Evolutionary conservation across 2,329 filamentous ascomycete genomes (phyloP).

Genomic region (Hypomyces perniciosus): DNA sequence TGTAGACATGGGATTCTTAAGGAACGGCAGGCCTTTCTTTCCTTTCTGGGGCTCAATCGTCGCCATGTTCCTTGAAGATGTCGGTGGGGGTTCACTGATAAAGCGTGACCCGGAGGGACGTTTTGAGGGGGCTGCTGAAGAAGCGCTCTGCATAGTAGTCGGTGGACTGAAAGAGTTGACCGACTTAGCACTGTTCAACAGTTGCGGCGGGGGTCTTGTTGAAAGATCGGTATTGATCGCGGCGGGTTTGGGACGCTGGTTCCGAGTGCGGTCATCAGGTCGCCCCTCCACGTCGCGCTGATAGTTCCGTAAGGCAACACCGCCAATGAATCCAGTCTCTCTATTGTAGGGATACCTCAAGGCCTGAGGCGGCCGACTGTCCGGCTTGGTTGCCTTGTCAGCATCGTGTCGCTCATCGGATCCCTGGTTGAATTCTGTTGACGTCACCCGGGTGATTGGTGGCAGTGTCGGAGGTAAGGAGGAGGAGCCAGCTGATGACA

Average conservation of each 20-base stretch:
- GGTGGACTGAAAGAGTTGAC: slow-evolving; percentile 43
- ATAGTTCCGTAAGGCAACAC: slow-evolving; percentile 47
- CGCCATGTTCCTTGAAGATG: slow-evolving; percentile 17
- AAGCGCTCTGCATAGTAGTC: slow-evolving; percentile 39
- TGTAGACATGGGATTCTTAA: slow-evolving; percentile 55
- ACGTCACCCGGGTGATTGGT: slow-evolving; percentile 44
- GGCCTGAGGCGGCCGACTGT: slow-evolving; percentile 21
- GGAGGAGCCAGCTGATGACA: slow-evolving; percentile 30
- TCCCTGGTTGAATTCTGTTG: slow-evolving; percentile 24
- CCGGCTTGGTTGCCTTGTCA: slow-evolving; percentile 18
- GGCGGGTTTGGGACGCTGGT: slow-evolving; percentile 5
- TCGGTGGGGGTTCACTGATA: slow-evolving; percentile 30
- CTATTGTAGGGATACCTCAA: slow-evolving; percentile 29
- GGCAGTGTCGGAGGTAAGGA: slow-evolving; percentile 43
- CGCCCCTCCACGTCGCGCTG: slow-evolving; percentile 30
- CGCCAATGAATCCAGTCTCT: slow-evolving; percentile 48
- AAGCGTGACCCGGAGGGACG: slow-evolving; percentile 38
- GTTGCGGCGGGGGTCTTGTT: slow-evolving; percentile 23
- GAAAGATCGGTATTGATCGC: slow-evolving; percentile 29
- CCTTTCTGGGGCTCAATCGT: slow-evolving; percentile 36
- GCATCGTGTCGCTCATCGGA: slow-evolving; percentile 23
- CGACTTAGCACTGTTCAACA: slow-evolving; percentile 24
- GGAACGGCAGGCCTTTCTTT: slow-evolving; percentile 50
- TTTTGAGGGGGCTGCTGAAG: slow-evolving; percentile 29
- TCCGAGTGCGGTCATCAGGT: slow-evolving; percentile 9